These are phyloP conservation scores for Herpetomonas tarakana DNA, from an alignment of 208 protist genomes.

Conservation along the genomic window DNA sequence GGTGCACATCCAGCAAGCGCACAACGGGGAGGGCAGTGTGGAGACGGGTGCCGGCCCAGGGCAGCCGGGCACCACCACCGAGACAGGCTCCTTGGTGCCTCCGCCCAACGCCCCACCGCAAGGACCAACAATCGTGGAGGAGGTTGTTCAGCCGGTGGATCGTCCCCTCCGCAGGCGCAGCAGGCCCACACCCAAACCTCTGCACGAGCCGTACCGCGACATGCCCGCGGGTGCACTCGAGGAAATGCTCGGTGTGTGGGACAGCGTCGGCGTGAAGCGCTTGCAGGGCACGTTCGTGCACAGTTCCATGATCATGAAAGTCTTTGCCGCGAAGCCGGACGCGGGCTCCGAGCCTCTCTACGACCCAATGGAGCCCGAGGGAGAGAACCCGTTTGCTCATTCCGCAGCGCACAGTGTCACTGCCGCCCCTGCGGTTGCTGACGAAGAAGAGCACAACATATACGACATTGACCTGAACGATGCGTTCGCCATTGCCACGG, in stretches of 20 bases:
- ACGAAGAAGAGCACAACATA: conserved; percentile 4
- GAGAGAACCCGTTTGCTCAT: conserved; percentile 45
- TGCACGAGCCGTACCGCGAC: conserved; percentile 69
- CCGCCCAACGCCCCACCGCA: conserved; percentile 22
- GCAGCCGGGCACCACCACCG: conserved; percentile 11
- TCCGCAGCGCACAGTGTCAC: not conserved
- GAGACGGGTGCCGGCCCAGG: conserved; percentile 61
- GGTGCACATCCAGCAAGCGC: conserved; percentile 83
- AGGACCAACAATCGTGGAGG: conserved; percentile 14
- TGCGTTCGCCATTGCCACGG: conserved; percentile 51
- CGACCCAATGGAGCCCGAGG: conserved; percentile 34
- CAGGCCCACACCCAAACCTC: conserved; percentile 74
- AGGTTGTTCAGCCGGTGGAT: conserved; percentile 23
- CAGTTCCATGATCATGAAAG: conserved; percentile 88
- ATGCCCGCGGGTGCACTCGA: conserved; percentile 58
- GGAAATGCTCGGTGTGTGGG: conserved; percentile 78
- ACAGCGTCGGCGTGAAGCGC: conserved; percentile 64
- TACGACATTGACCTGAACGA: conserved; percentile 26
- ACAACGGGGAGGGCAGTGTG: conserved; percentile 65
- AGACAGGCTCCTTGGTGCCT: conserved; percentile 10
- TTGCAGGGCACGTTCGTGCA: conserved; percentile 77
- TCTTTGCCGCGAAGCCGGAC: conserved; percentile 65
- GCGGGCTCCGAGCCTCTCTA: conserved; percentile 43
- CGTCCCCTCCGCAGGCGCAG: conserved; percentile 34
- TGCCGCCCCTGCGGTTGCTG: conserved; percentile 1